phyloP scores from a whole-genome alignment of 2,329 filamentous ascomycete species.

The Achaetomium macrosporum region DNA sequence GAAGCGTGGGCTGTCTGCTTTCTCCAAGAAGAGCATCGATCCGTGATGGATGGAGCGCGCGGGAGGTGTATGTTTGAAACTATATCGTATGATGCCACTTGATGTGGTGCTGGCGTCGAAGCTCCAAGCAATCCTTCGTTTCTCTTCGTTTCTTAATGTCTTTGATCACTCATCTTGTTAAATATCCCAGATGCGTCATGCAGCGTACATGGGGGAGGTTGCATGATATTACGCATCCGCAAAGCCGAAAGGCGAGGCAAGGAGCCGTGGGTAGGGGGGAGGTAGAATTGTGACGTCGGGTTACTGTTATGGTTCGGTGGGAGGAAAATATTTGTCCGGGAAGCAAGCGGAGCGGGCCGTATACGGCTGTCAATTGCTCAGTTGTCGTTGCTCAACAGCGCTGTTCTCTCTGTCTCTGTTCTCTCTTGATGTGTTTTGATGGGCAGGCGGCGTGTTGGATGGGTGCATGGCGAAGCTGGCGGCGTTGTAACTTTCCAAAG shows the following conservation, averaged over 20 bases:
- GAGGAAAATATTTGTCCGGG: slow-evolving; percentile 4
- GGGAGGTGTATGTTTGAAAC: neutral
- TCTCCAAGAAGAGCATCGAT: slow-evolving; percentile 28
- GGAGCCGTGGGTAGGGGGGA: neutral
- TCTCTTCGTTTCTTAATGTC: slow-evolving; percentile 1
- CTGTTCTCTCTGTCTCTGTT: slow-evolving; percentile 12
- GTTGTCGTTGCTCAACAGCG: neutral
- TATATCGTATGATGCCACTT: neutral
- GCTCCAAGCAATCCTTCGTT: neutral
- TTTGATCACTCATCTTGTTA: slow-evolving; percentile 15
- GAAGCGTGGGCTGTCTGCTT: slow-evolving; percentile 26
- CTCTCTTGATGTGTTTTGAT: slow-evolving; percentile 9
- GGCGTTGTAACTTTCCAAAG: neutral
- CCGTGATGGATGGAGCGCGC: slow-evolving; percentile 6
- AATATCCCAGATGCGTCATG: slow-evolving; percentile 18
- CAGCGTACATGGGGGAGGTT: slow-evolving; percentile 10
- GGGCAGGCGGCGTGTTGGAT: slow-evolving; percentile 12
- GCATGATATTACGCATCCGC: slow-evolving; percentile 1
- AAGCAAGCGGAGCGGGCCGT: slow-evolving; percentile 1
- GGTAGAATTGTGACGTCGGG: neutral
- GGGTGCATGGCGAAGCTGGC: slow-evolving; percentile 4
- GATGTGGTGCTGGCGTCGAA: neutral
- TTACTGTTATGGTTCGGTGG: neutral
- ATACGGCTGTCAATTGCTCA: neutral
- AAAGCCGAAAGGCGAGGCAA: neutral